Evolutionary conservation across 78 protist species (phyloP), one percentile per base, ranked within the genome.

Genomic region (Guillardia theta): DNA sequence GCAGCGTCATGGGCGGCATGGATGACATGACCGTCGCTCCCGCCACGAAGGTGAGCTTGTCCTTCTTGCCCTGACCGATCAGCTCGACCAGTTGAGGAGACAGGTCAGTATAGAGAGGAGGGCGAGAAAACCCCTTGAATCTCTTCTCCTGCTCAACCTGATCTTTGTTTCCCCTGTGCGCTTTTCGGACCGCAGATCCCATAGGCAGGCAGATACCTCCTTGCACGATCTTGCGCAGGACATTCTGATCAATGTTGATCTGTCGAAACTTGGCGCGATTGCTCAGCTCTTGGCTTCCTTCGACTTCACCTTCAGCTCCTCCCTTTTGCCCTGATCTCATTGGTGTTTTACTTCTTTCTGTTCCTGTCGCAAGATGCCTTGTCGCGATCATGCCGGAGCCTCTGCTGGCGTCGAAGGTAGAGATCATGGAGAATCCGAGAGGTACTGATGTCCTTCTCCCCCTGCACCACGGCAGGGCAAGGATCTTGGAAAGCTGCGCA

Each of bases 41-140:
- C n/a, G 90, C 90, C 53, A 78, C 24, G 48, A 78, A 78, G 19
- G 45, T 78, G 45, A 78, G 90, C 90, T 78, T 78, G 90, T 78
- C 90, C 30, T 43, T 37, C 30, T 43, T 37, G 24, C 30, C 22
- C 0, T 37, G 30, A 10, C 90, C 90, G 48, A 78, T 78, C 53
- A 78, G 19, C 0, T 78, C 90, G 53, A 78, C 44, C 10, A 78
- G 18, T 0, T 19, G 90, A 3, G 87, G 41, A 1, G 90, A 48
- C 8, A 78, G 39, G 90, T 78, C 48, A 19, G 18, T 37, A 30
- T 78, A 78, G 33, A 78, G 48, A 12, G 90, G 90, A 24, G 50
- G 50, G 10, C 90, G 10, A 4, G 50, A 6, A n/a, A 78, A 78
- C 53, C 90, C 90, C 45, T 43, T 37, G 48, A 27, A 78, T 18